Percentiles rank a stretch among this genome's conserved stretches.
Conservation (phyloP, 2,329 filamentous ascomycete species). For the Xylariaceae sp. region DNA sequence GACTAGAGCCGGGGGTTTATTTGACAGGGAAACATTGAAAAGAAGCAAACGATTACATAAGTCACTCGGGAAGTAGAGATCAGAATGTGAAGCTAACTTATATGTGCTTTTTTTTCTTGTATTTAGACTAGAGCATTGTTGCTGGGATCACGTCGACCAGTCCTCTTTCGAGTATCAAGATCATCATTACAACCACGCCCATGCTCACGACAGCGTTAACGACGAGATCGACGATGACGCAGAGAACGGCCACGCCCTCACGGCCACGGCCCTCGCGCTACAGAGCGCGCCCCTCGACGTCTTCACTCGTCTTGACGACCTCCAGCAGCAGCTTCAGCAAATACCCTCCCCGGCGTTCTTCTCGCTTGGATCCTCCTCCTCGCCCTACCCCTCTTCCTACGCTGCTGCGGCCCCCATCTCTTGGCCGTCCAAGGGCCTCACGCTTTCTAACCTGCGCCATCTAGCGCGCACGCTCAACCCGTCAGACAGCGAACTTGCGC, state of each 20-base stretch:
- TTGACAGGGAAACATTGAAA: neutral
- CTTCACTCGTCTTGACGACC: conserved; percentile 7
- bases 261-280: conserved; percentile 38
- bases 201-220: conserved; percentile 33
- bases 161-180: conserved; percentile 45
- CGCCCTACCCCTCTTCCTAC: neutral
- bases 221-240: conserved; percentile 29
- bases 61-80: neutral
- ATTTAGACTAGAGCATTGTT: conserved; percentile 57
- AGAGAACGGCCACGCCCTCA: conserved; percentile 39
- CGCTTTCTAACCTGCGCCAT: conserved; percentile 50
- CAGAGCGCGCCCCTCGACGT: conserved; percentile 26
- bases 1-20: neutral
- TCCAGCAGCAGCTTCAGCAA: conserved; percentile 2
- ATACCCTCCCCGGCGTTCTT: no score
- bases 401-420: conserved; percentile 24
- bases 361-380: no score
- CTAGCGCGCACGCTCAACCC: conserved; percentile 53
- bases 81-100: conserved; percentile 3
- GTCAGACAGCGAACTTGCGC: conserved; percentile 52
- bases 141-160: conserved; percentile 56
- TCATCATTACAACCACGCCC: conserved; percentile 36
- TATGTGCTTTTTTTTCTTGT: neutral
- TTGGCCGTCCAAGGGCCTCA: conserved; percentile 49
- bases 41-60: neutral